Base-by-base conservation (phyloP, 495 filamentous ascomycete genomes). In the Penicillium pulvis region DNA sequence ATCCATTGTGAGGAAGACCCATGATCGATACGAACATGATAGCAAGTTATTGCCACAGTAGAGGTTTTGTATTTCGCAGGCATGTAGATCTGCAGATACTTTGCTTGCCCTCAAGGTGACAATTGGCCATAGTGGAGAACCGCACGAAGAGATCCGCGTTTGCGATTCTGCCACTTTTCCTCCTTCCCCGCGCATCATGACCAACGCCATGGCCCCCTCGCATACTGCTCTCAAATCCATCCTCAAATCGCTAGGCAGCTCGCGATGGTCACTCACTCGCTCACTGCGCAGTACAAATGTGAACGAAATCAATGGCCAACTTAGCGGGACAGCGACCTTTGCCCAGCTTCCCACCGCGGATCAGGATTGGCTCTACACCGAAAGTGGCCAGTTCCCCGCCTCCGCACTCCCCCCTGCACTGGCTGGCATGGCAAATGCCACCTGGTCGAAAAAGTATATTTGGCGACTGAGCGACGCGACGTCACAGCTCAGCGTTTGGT, bases 361-460 rank as follows among this genome's bases (percentile, higher is more conserved):
- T n/a, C 58, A 51, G 43, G 71, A 79, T 62, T 71, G 75, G 58
- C 67, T 79, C 19, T 81, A 80, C 64, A 70, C 62, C 52, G 77
- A 80, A 68, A 72, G 76, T 61, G 79, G 78, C 59, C 70, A 73
- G 33, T 75, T 81, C 43, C 71, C 74, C 16, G 56, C 4, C 42
- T 49, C 24, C 55, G 64, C 35, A 43, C 51, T 17, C 43, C 51
- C 44, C 46, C 64, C 3, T 71, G 74, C 0, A 56, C 36, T 53
- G 28, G 35, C 35, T 28, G 46, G 24, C 11, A 49, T 49, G 46
- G 46, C 46, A 8, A 28, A 31, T 78, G 11, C 73, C 66, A 49
- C 46, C 11, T 80, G 74, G 72, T 75, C 71, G 6, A 80, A 80
- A 59, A 78, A 77, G 54, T 80, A 80, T 41, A 78, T 80, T 50